phyloP scores from a whole-genome alignment of 2,329 filamentous ascomycete genomes.

The Botrytis aclada region DNA sequence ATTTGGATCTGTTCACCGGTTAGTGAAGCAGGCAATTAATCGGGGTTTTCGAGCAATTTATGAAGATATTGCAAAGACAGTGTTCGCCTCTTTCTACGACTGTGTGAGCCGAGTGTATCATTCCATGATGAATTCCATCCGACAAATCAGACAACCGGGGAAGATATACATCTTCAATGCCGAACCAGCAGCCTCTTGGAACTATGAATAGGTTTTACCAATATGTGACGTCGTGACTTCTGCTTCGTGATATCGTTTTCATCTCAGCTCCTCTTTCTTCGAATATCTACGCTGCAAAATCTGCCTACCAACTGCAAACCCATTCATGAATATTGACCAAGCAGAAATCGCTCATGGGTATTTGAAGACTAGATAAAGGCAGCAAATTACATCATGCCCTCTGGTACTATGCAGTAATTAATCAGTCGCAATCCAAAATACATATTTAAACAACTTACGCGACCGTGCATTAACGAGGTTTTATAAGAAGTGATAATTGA shows the following conservation, averaged over 20 bases:
- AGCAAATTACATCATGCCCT: neutral
- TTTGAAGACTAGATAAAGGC: neutral
- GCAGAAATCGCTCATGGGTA: neutral
- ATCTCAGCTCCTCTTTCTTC: neutral
- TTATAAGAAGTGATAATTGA: neutral
- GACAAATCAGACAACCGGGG: neutral
- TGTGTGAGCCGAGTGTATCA: neutral
- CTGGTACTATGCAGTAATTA: neutral
- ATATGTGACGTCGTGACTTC: neutral
- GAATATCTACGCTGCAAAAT: neutral
- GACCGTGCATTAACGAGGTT: neutral
- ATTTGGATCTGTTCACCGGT: conserved; percentile 11
- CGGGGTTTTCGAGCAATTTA: neutral
- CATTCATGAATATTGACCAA: neutral
- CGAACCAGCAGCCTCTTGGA: neutral
- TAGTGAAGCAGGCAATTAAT: conserved; percentile 14
- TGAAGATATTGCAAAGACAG: conserved; percentile 6
- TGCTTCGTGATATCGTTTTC: neutral
- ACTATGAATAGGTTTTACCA: neutral
- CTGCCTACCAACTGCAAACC: neutral
- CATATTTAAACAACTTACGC: neutral
- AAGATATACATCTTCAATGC: neutral
- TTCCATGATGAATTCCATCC: neutral
- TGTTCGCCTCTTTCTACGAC: neutral
- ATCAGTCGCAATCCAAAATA: neutral